Evolutionary conservation across 371 early-diverging fungal species (phyloP).

Genomic region (Zychaea mexicana): DNA sequence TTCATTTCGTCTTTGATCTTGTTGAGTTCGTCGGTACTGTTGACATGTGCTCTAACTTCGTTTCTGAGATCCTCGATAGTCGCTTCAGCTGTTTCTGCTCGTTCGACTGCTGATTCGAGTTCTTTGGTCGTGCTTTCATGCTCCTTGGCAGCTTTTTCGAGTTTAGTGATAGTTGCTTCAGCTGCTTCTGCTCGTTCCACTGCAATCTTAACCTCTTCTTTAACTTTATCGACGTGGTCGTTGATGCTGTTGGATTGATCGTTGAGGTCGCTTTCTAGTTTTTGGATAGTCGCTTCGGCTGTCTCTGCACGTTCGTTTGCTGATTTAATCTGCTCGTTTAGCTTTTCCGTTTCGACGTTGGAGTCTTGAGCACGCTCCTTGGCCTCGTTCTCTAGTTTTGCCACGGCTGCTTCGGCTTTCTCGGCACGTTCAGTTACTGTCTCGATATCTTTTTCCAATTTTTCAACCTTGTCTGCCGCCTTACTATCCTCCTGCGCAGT

Average conservation of each 20-base stretch:
- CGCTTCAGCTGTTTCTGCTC: not conserved
- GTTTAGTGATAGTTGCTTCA: constrained; percentile 12
- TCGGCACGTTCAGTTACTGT: not conserved
- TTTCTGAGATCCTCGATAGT: not conserved
- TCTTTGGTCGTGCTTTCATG: constrained; percentile 18
- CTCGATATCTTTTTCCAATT: constrained; percentile 4
- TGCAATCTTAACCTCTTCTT: not conserved
- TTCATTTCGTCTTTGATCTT: not conserved
- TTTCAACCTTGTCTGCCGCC: not conserved
- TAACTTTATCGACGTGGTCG: not conserved
- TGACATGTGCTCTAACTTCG: not conserved
- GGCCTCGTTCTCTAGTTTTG: constrained; percentile 9
- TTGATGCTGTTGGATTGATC: too few relatives aligned
- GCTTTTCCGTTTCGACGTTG: constrained; percentile 17
- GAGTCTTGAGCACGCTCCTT: constrained; percentile 10
- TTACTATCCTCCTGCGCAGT: not conserved
- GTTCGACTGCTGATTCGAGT: constrained; percentile 9
- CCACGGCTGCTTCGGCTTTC: constrained; percentile 8
- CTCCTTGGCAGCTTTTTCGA: constrained; percentile 15
- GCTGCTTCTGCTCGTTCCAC: not conserved
- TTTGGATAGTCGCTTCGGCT: not conserved
- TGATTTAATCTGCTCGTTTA: constrained; percentile 11
- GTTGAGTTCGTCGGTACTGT: not conserved
- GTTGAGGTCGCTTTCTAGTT: too few relatives aligned
- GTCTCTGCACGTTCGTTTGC: not conserved